phyloP scores from a whole-genome alignment of 1,139 yeast species.

The Magnusiomyces magnusii region DNA sequence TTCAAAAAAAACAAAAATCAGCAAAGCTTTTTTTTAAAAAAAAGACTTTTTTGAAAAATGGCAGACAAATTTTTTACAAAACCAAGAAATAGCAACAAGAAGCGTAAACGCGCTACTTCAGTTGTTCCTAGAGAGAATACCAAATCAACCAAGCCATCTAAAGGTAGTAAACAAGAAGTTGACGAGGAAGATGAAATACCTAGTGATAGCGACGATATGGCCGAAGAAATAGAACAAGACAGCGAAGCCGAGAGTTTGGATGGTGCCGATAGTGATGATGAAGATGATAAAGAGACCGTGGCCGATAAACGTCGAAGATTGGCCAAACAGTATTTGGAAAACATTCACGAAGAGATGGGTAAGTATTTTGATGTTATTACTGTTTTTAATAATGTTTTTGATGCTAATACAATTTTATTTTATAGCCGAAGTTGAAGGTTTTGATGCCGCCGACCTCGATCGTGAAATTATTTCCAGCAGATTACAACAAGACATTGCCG shows the following conservation, averaged over 20 bases:
- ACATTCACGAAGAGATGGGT: slow-evolving; percentile 45
- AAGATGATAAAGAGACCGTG: slow-evolving; percentile 62
- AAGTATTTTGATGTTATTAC: slow-evolving; percentile 19
- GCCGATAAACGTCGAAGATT: slow-evolving; percentile 92
- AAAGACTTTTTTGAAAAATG: slow-evolving; percentile 16
- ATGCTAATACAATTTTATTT: background rate
- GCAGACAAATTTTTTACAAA: slow-evolving; percentile 30
- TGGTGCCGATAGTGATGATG: slow-evolving; percentile 18
- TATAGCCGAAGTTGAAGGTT: slow-evolving; percentile 42
- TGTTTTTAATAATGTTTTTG: slow-evolving; percentile 14
- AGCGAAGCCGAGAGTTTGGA: slow-evolving; percentile 17
- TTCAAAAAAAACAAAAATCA: too few species aligned
- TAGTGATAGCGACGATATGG: slow-evolving; percentile 24
- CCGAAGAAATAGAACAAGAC: slow-evolving; percentile 22
- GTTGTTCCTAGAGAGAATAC: background rate
- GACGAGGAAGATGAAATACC: slow-evolving; percentile 32
- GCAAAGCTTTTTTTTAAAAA: too few species aligned
- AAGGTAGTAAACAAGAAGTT: slow-evolving; percentile 9
- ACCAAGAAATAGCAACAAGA: slow-evolving; percentile 24
- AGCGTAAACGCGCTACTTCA: slow-evolving; percentile 10
- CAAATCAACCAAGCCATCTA: slow-evolving; percentile 8
- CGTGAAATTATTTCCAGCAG: slow-evolving; percentile 75
- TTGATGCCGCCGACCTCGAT: slow-evolving; percentile 90
- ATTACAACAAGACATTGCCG: slow-evolving; percentile 83
- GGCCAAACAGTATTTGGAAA: slow-evolving; percentile 87